These are phyloP conservation scores for Penicillium goetzii DNA, from an alignment of 495 filamentous ascomycete genomes.

Conservation along the genomic window DNA sequence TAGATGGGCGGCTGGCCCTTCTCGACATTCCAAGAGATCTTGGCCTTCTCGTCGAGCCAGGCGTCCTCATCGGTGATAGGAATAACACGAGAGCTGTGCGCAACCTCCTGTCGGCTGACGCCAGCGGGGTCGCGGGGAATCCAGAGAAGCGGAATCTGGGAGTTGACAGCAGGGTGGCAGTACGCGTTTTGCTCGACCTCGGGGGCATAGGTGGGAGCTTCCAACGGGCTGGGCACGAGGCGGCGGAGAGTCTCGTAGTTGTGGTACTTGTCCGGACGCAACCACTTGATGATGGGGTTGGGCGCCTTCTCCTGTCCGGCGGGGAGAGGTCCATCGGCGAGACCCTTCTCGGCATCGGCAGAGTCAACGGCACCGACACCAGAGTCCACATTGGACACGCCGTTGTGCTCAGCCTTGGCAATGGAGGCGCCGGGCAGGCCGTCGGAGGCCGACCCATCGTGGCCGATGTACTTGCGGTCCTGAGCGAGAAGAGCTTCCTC, in stretches of 20 bases:
- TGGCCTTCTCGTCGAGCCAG: constrained; percentile 77
- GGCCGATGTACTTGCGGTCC: constrained; percentile 44
- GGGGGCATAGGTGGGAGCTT: constrained; percentile 55
- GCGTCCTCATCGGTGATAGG: constrained; percentile 84
- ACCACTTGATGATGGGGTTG: constrained; percentile 67
- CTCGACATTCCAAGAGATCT: constrained; percentile 74
- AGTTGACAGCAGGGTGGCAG: constrained; percentile 70
- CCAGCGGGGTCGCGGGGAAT: constrained; percentile 78
- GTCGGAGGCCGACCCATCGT: constrained; percentile 32
- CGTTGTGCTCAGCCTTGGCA: constrained; percentile 18
- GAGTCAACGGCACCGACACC: constrained; percentile 39
- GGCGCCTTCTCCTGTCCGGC: constrained; percentile 49
- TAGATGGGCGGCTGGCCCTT: constrained; percentile 76
- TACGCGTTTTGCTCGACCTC: constrained; percentile 73
- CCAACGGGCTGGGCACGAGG: constrained; percentile 64
- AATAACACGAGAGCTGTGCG: constrained; percentile 70
- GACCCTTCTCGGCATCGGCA: constrained; percentile 43
- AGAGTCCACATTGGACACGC: constrained; percentile 35
- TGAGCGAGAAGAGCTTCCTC: constrained; percentile 65
- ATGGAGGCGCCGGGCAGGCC: constrained; percentile 25
- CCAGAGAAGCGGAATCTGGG: constrained; percentile 75
- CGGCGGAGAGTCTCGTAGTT: constrained; percentile 73
- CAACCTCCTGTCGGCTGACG: constrained; percentile 75
- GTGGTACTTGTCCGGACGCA: constrained; percentile 76
- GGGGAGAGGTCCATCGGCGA: constrained; percentile 22